Conservation (phyloP, 176 grass and related monocot species). For the Eremochloa ophiuroides region DNA sequence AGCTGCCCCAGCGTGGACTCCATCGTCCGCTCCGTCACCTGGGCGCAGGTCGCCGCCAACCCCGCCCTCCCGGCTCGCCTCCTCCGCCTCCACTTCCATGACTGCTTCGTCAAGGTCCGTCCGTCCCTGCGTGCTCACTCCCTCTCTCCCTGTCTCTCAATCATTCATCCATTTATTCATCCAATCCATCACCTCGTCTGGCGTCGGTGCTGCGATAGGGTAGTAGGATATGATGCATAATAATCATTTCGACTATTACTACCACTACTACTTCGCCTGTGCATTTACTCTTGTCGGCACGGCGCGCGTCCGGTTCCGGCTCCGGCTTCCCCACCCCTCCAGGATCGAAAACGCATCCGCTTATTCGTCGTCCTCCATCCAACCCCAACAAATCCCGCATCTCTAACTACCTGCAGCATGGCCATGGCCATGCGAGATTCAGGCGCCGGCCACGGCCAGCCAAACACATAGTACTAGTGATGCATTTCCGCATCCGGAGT, state of each 20-base stretch:
- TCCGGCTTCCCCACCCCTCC: not conserved
- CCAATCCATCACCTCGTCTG: not conserved
- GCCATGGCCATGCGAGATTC: not conserved
- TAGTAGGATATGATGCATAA: not conserved
- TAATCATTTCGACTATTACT: too few species aligned
- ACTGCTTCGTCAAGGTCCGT: constrained; percentile 67
- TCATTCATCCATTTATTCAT: not conserved
- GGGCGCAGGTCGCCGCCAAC: constrained; percentile 39
- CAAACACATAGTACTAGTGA: too few species aligned
- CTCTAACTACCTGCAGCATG: too few species aligned
- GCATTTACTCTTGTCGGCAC: constrained; percentile 12
- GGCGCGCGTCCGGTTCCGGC: not conserved
- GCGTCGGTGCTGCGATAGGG: not conserved
- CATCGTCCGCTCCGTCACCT: constrained; percentile 36
- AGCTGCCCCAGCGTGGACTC: constrained; percentile 43
- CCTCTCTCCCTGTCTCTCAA: too few species aligned
- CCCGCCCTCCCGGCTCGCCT: constrained; percentile 30
- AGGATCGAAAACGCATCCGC: not conserved
- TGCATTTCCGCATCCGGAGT: too few species aligned
- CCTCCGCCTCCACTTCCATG: constrained; percentile 67
- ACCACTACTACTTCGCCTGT: not conserved
- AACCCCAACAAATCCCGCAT: not conserved
- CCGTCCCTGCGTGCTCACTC: accelerated
- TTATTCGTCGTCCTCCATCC: not conserved
- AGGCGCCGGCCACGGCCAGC: not conserved